Conservation (phyloP, 768 basidiomycete species). For the Mycena epipterygia region DNA sequence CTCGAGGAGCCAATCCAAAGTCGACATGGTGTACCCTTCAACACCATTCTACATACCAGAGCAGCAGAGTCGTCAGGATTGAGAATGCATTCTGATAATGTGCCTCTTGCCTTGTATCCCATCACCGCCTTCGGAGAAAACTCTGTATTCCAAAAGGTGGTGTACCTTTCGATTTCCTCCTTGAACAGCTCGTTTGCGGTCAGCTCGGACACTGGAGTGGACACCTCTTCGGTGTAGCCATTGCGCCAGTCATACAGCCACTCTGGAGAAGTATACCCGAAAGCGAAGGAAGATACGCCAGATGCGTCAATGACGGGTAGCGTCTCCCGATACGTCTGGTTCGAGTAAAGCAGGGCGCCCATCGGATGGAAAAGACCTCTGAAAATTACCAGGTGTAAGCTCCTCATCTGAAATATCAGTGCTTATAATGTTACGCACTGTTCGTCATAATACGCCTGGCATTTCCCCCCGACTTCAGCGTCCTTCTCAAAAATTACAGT, state of each 20-base stretch:
- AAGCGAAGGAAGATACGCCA: constrained; percentile 9
- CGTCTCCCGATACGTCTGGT: constrained; percentile 14
- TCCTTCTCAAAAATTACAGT: constrained; percentile 17
- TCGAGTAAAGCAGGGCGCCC: constrained; percentile 17
- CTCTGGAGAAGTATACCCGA: constrained; percentile 1
- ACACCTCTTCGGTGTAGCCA: constrained; percentile 15
- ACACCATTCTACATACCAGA: constrained; percentile 20
- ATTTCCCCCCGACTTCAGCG: constrained; percentile 16
- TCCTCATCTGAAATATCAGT: constrained; percentile 10
- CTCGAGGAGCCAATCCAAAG: constrained; percentile 14
- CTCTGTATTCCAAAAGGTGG: constrained; percentile 15
- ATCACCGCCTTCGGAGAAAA: constrained; percentile 13
- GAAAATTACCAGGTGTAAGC: constrained; percentile 18
- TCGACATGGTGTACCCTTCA: constrained; percentile 23
- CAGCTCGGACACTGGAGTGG: constrained; percentile 19
- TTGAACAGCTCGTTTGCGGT: constrained; percentile 19
- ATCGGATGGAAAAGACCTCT: constrained; percentile 19
- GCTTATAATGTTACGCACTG: constrained; percentile 17
- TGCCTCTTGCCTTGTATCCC: constrained; percentile 19
- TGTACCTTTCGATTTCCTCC: constrained; percentile 15
- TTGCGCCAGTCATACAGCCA: constrained; percentile 17
- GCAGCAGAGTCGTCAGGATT: constrained; percentile 18
- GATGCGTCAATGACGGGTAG: constrained; percentile 17
- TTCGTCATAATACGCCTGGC: constrained; percentile 23
- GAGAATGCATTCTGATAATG: constrained; percentile 21